A percentile compares a stretch with the other conserved stretches of the same genome.
Conservation (phyloP, 192 early-diverging fungal species). For the Backusella mclennaniae region DNA sequence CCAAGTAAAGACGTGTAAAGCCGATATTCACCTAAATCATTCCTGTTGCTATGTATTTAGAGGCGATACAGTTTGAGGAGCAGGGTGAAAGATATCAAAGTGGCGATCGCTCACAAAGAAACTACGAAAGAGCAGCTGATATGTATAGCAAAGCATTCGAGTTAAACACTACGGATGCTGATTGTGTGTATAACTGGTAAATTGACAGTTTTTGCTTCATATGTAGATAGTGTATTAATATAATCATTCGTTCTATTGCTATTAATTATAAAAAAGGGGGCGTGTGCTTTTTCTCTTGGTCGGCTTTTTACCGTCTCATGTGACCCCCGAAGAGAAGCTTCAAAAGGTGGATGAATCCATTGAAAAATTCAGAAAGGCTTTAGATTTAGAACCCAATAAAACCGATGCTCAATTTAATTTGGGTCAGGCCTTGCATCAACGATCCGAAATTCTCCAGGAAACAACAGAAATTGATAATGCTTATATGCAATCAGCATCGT, state of each 20-base stretch:
- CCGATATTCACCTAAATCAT: not conserved
- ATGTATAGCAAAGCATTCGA: conserved; percentile 61
- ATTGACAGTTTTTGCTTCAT: not conserved
- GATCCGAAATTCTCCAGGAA: conserved; percentile 54
- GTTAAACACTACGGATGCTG: conserved; percentile 52
- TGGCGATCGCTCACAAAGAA: conserved; percentile 64
- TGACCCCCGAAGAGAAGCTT: conserved; percentile 37
- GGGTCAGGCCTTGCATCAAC: conserved; percentile 60
- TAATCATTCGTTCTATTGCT: not conserved
- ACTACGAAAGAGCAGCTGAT: conserved; percentile 64
- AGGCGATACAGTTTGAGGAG: conserved; percentile 53
- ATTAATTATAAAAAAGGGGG: conserved; percentile 39
- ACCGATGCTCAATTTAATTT: conserved; percentile 69
- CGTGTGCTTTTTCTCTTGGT: conserved; percentile 57
- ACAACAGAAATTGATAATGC: conserved; percentile 48
- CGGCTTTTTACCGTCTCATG: conserved; percentile 48
- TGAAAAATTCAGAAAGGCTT: conserved; percentile 46
- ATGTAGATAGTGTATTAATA: not conserved
- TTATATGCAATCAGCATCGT: conserved; percentile 36
- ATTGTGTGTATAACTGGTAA: conserved; percentile 71
- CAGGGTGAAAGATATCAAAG: conserved; percentile 68
- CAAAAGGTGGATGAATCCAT: conserved; percentile 53
- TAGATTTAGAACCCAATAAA: conserved; percentile 47
- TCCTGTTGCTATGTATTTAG: conserved; percentile 18
- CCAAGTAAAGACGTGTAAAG: not conserved